Evolutionary conservation across 2,329 filamentous ascomycete species (phyloP).

Genomic region (Penicillium sp.): DNA sequence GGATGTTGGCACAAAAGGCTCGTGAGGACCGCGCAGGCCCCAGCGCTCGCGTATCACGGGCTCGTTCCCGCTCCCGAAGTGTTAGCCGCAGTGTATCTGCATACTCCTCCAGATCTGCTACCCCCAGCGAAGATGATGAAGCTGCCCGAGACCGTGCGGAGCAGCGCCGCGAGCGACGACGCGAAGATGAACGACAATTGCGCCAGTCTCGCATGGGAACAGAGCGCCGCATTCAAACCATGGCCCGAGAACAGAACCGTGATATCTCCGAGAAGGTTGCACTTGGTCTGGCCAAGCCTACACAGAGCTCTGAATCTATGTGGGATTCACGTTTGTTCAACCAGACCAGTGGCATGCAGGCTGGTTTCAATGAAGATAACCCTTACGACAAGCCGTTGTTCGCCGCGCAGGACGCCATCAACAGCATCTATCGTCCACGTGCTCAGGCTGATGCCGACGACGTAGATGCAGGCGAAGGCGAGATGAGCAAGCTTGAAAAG

Average conservation of each 20-base stretch:
- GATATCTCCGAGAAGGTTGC: conserved; percentile 98
- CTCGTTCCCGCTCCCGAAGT: conserved; percentile 49
- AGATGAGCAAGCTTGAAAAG: conserved; percentile 86
- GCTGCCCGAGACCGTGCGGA: conserved; percentile 73
- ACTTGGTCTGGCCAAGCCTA: conserved; percentile 89
- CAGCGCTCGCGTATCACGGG: conserved; percentile 47
- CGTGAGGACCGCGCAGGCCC: conserved; percentile 70
- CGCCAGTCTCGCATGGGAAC: conserved; percentile 94
- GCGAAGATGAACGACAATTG: conserved; percentile 83
- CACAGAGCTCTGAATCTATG: conserved; percentile 88
- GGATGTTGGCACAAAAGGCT: conserved; percentile 84
- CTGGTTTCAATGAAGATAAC: conserved; percentile 96
- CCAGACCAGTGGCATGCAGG: conserved; percentile 83
- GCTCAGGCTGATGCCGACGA: conserved; percentile 71
- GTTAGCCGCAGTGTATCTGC: conserved; percentile 43
- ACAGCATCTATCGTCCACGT: conserved; percentile 84
- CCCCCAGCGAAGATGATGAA: conserved; percentile 62
- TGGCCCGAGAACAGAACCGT: conserved; percentile 91
- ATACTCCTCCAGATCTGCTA: conserved; percentile 46
- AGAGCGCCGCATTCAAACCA: conserved; percentile 84
- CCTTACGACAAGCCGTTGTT: conserved; percentile 96
- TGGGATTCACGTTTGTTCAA: conserved; percentile 96
- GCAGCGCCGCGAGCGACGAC: conserved; percentile 71
- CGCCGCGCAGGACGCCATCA: conserved; percentile 90
- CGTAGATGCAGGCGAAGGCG: conserved; percentile 73